These are phyloP conservation scores for Leccinum rimulosum DNA, from an alignment of 768 basidiomycete genomes.

Conservation along the genomic window DNA sequence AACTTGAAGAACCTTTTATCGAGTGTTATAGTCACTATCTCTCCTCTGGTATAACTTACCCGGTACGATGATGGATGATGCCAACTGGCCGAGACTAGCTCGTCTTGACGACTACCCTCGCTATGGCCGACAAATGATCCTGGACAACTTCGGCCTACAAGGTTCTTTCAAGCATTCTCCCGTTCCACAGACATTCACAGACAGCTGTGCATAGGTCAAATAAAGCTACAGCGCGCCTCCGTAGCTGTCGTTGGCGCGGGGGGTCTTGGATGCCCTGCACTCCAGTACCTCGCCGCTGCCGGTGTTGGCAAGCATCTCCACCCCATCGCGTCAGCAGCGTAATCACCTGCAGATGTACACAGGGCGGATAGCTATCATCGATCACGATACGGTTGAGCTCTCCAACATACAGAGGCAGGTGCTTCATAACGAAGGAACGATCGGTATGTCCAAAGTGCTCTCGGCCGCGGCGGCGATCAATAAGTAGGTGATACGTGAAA, in stretches of 20 bases:
- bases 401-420: constrained; percentile 94
- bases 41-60: too few species aligned
- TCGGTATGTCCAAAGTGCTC: constrained; percentile 78
- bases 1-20: too few species aligned
- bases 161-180: constrained; percentile 42
- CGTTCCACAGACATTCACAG: constrained; percentile 2
- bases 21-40: too few species aligned
- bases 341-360: constrained; percentile 7
- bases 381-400: constrained; percentile 83
- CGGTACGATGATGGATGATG: too few species aligned
- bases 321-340: neutral
- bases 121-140: constrained; percentile 97
- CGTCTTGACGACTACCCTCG: constrained; percentile 72
- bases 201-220: constrained; percentile 58
- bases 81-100: constrained; percentile 29
- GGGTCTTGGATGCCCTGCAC: constrained; percentile 91
- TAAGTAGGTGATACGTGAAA: constrained; percentile 45
- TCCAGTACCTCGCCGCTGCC: constrained; percentile 91
- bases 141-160: constrained; percentile 84
- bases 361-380: constrained; percentile 86
- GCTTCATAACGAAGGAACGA: constrained; percentile 68
- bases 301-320: constrained; percentile 69
- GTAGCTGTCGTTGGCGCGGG: constrained; percentile 93
- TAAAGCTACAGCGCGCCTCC: constrained; percentile 71
- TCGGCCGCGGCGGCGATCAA: constrained; percentile 73